Conservation (phyloP, 2,329 filamentous ascomycete genomes). For the Dactylellina leptospora region DNA sequence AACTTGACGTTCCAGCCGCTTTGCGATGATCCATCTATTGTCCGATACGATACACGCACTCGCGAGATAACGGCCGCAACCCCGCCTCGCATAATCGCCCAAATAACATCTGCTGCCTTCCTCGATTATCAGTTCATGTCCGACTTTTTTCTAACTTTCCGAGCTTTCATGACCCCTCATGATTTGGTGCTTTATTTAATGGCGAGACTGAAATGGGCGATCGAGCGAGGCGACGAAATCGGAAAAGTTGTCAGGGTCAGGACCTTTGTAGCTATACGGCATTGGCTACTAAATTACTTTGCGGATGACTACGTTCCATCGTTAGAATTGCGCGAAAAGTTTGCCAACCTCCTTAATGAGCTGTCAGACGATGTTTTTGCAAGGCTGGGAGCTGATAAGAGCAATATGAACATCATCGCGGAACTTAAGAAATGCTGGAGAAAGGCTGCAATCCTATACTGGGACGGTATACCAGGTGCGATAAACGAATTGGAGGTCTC, state of each 20-base stretch:
- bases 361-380: slow-evolving; percentile 66
- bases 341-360: slow-evolving; percentile 56
- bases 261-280: slow-evolving; percentile 91
- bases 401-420: slow-evolving; percentile 83
- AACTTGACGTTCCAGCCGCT: slow-evolving; percentile 77
- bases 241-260: slow-evolving; percentile 94
- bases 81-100: slow-evolving; percentile 86
- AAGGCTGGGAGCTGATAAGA: slow-evolving; percentile 66
- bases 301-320: slow-evolving; percentile 82
- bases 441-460: slow-evolving; percentile 85
- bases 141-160: slow-evolving; percentile 96
- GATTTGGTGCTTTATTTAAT: slow-evolving; percentile 85
- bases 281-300: slow-evolving; percentile 99
- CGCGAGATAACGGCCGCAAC: slow-evolving; percentile 87
- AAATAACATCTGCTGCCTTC: slow-evolving; percentile 95
- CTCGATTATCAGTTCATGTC: slow-evolving; percentile 96
- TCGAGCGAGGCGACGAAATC: slow-evolving; percentile 79
- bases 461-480: slow-evolving; percentile 69
- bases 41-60: slow-evolving; percentile 77
- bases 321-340: slow-evolving; percentile 56
- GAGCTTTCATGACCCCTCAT: slow-evolving; percentile 79
- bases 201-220: slow-evolving; percentile 84
- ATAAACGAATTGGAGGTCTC: slow-evolving; percentile 50
- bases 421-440: slow-evolving; percentile 99
- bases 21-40: slow-evolving; percentile 80